These are phyloP conservation scores for Chionographis japonica DNA, from an alignment of 106 monocot species.

Conservation along the genomic window DNA sequence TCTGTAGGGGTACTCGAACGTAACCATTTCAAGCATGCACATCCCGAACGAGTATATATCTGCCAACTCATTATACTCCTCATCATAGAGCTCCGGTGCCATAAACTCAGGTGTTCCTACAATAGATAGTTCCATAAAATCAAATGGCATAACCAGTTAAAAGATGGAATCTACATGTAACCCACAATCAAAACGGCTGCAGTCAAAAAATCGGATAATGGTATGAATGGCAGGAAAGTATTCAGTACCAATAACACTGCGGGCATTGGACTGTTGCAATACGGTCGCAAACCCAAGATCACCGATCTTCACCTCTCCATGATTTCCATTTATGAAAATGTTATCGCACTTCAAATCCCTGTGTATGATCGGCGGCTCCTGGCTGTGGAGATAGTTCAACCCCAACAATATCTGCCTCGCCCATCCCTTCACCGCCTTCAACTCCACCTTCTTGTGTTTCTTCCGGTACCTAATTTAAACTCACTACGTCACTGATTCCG, in stretches of 20 bases:
- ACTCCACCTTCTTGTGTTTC: conserved; percentile 66
- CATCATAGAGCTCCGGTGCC: conserved; percentile 77
- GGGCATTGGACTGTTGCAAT: conserved; percentile 44
- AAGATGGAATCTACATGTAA: too few relatives aligned
- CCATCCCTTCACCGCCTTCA: conserved; percentile 76
- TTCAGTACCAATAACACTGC: conserved; percentile 42
- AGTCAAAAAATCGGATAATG: neutral
- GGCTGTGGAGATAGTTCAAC: conserved; percentile 58
- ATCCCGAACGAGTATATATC: conserved; percentile 82
- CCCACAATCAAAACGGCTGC: too few relatives aligned
- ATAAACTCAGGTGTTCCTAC: conserved; percentile 73
- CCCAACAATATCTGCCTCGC: conserved; percentile 67
- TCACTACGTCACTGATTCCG: conserved; percentile 3
- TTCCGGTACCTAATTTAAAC: conserved; percentile 45
- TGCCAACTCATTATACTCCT: conserved; percentile 71
- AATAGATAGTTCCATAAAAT: conserved; percentile 3
- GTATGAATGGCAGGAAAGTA: neutral
- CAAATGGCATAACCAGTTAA: too few relatives aligned
- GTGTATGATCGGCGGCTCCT: conserved; percentile 61
- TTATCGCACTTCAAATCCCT: conserved; percentile 83
- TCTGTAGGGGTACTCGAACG: conserved; percentile 70
- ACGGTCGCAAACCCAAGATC: conserved; percentile 72
- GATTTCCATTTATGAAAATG: conserved; percentile 76
- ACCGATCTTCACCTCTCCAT: conserved; percentile 75
- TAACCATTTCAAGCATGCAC: conserved; percentile 79